Evolutionary conservation across 2,329 filamentous ascomycete genomes (phyloP).

Genomic region (Neonectria coccinea): DNA sequence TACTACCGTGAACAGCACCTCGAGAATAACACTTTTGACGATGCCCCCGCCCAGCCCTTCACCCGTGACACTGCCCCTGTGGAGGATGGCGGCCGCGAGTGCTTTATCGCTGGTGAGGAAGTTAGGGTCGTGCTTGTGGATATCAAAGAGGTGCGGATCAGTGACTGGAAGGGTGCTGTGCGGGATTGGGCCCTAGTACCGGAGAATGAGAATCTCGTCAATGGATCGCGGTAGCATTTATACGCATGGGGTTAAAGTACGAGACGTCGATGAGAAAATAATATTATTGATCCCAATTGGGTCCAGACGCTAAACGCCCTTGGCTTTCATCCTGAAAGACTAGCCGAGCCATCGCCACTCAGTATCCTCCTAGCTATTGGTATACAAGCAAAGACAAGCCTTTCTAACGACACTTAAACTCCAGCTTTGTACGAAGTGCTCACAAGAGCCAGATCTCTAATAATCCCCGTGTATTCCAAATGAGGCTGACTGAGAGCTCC

Average conservation of each 20-base stretch:
- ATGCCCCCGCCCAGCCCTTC: constrained; percentile 55
- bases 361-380: constrained; percentile 3
- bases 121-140: constrained; percentile 88
- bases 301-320: background rate
- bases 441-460: background rate
- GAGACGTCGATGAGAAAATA: constrained; percentile 3
- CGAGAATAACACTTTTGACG: constrained; percentile 90
- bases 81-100: constrained; percentile 67
- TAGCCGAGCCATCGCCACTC: background rate
- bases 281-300: constrained; percentile 14
- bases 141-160: constrained; percentile 87
- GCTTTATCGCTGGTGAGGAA: constrained; percentile 83
- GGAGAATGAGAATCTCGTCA: constrained; percentile 50
- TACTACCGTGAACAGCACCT: constrained; percentile 88
- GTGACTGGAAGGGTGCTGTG: constrained; percentile 95
- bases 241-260: background rate
- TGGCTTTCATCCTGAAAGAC: background rate
- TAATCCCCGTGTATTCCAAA: constrained; percentile 9
- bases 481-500: background rate
- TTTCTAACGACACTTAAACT: constrained; percentile 7
- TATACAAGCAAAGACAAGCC: constrained; percentile 9
- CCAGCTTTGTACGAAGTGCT: background rate
- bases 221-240: constrained; percentile 53
- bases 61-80: constrained; percentile 53
- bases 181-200: constrained; percentile 75